Conservation (phyloP, 352 stramenopile genomes). For the Hyaloperonospora brassicae region DNA sequence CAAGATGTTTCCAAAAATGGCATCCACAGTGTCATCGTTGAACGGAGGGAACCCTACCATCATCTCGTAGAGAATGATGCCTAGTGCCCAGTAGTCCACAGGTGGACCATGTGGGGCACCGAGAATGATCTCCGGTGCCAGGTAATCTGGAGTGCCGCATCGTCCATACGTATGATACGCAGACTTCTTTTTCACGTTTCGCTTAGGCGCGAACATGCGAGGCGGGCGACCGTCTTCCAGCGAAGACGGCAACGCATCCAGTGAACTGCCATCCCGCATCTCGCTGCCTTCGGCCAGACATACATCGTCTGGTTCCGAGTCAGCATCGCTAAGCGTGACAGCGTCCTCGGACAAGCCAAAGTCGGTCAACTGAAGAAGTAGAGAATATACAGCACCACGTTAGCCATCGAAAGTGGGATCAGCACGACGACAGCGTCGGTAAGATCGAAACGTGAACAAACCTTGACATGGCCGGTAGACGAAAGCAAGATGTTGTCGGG, state of each 20-base stretch:
- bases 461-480: constrained; percentile 82
- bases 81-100: constrained; percentile 86
- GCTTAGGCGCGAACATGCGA: constrained; percentile 14
- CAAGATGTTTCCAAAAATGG: constrained; percentile 84
- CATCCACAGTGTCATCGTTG: constrained; percentile 84
- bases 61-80: constrained; percentile 89
- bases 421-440: no score
- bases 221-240: constrained; percentile 4
- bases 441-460: constrained; percentile 10
- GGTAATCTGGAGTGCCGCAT: constrained; percentile 83
- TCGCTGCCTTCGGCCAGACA: constrained; percentile 15
- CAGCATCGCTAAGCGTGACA: constrained; percentile 29
- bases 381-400: neutral
- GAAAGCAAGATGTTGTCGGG: constrained; percentile 88
- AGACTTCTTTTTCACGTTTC: constrained; percentile 36
- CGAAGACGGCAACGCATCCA: constrained; percentile 4
- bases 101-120: constrained; percentile 55
- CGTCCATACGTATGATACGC: constrained; percentile 58
- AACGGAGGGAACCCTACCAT: constrained; percentile 84
- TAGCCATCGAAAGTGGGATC: no score
- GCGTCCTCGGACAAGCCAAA: constrained; percentile 83
- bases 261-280: neutral
- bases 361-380: constrained; percentile 61
- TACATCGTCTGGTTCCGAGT: constrained; percentile 29
- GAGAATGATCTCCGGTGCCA: constrained; percentile 85